Evolutionary conservation across 352 stramenopile genomes (phyloP), one percentile per base, ranked within the genome.

Genomic region (Globisporangium paroecandrum): DNA sequence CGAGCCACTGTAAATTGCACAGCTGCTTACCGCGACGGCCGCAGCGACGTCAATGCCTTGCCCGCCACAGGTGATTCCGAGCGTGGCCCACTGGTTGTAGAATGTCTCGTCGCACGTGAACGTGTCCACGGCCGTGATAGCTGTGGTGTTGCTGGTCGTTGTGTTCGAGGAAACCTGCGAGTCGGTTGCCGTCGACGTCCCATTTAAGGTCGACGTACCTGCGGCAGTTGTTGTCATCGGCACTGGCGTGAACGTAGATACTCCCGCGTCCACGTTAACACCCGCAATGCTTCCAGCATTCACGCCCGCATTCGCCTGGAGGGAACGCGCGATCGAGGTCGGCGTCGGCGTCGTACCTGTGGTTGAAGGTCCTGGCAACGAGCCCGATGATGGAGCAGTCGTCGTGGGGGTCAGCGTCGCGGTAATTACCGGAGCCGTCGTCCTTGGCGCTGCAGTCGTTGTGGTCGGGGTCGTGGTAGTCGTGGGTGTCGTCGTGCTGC

Each of bases 61-160:
- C 9, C 74, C 72, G 24, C 75, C 78, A 63, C 87, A 95, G 29
- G 68, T 91, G 58, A 95, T 73, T 1, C 83, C 82, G 18, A 89
- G 71, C 20, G 74, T 88, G 62, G 87, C 64, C 87, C 87, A 95
- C 68, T 83, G 65, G 46, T 74, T 85, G 80, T 95, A 95, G 64
- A 95, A 95, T 2, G 76, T 83, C 60, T 79, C 85, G 69, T 95
- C 87, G 43, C 87, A 95, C 13, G 70, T 78, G 56, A 94, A 77
- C 10, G 71, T 75, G 62, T 85, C 78, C 20, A 68, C 73, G 1
- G 71, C 49, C 9, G 69, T 73, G 27, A 74, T 24, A 12, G 29
- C 18, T 12, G 70, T 67, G 57, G 15, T 64, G 64, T 68, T 76
- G 32, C 46, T 71, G 58, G 60, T 32, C n/a, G 70, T 61, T 8